Conservation (phyloP, 179 eudicot species). For the Spinacia oleracea region DNA sequence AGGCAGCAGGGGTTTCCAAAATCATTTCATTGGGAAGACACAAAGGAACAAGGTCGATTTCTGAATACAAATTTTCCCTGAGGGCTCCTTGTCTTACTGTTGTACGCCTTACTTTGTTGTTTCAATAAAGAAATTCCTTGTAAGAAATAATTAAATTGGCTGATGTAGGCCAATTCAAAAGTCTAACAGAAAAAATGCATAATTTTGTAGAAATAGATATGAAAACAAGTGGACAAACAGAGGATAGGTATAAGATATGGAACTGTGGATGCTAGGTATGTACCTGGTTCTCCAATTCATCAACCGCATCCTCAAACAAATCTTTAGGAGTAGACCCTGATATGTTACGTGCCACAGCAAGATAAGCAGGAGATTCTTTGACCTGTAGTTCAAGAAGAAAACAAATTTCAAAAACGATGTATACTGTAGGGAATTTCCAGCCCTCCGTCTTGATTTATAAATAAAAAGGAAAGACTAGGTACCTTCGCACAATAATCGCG, state of each 20-base stretch:
- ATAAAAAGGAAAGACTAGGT: neutral
- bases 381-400: slow-evolving; percentile 47
- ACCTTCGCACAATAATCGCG: slow-evolving; percentile 86
- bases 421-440: neutral
- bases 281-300: slow-evolving; percentile 91
- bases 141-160: neutral
- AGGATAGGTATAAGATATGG: neutral
- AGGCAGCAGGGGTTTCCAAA: too few relatives aligned
- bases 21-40: too few relatives aligned
- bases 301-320: slow-evolving; percentile 79
- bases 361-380: slow-evolving; percentile 68
- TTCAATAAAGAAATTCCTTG: too few relatives aligned
- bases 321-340: slow-evolving; percentile 97
- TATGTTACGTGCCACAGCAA: slow-evolving; percentile 78
- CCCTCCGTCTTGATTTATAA: neutral
- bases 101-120: too few relatives aligned
- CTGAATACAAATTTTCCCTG: too few relatives aligned
- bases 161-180: neutral
- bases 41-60: too few relatives aligned
- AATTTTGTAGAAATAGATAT: neutral
- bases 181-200: neutral
- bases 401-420: neutral
- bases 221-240: neutral
- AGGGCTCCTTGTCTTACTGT: too few relatives aligned
- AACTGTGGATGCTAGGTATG: neutral